Evolutionary conservation across 495 filamentous ascomycete species (phyloP).

Genomic region (Pyrenula aspistea): DNA sequence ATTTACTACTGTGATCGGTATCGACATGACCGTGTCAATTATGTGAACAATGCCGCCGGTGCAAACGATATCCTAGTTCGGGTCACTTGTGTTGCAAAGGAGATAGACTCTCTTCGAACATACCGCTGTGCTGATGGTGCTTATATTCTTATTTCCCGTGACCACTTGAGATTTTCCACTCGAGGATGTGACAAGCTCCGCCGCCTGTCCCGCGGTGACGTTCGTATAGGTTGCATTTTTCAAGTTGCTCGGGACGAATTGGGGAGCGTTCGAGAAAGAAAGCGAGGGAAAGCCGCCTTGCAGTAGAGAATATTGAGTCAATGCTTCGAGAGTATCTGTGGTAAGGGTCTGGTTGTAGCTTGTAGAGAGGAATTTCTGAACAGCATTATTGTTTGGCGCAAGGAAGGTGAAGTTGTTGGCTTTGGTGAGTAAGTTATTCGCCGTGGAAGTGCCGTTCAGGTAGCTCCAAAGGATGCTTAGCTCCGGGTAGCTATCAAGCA

Average conservation of each 20-base stretch:
- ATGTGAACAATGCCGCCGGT: slow-evolving; percentile 3
- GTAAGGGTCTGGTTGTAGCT: not conserved
- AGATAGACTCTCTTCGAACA: not conserved
- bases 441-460: not conserved
- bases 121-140: not conserved
- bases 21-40: not conserved
- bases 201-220: slow-evolving; percentile 2
- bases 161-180: not conserved
- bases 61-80: not conserved
- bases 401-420: not conserved
- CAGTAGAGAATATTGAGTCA: slow-evolving; percentile 2
- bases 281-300: not conserved
- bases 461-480: not conserved
- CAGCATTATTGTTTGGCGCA: not conserved
- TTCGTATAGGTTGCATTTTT: slow-evolving; percentile 1
- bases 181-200: not conserved
- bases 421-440: not conserved
- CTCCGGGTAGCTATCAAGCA: not conserved
- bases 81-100: not conserved
- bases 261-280: not conserved
- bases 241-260: slow-evolving; percentile 1
- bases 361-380: not conserved
- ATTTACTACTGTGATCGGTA: not conserved
- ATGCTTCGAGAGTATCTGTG: not conserved
- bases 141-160: not conserved